A percentile compares a stretch with the other conserved stretches of the same genome.
Evolutionary conservation across 148 eudicot species (phyloP).

Genomic region (Heliosperma pusillum): DNA sequence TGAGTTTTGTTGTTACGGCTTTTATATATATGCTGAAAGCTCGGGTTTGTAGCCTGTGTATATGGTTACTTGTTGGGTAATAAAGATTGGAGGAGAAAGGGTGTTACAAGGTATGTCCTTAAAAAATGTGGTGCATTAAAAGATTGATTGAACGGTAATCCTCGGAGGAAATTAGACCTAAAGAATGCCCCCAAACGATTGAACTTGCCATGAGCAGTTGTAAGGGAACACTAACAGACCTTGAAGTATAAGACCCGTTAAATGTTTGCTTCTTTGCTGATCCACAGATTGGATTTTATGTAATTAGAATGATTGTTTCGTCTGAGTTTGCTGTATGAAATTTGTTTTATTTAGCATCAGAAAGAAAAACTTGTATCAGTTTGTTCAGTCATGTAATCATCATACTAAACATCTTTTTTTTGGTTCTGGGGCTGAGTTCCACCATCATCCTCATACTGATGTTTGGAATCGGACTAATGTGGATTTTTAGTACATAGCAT

Average conservation of each 20-base stretch:
- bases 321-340: no score
- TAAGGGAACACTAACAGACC: not conserved
- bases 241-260: not conserved
- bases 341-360: no score
- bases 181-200: not conserved
- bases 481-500: not conserved
- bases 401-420: not conserved
- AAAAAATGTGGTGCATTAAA: no score
- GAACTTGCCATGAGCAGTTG: not conserved
- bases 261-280: not conserved
- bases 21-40: not conserved
- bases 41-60: not conserved
- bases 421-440: not conserved
- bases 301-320: not conserved
- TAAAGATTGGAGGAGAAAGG: no score
- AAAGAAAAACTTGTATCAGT: no score
- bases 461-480: not conserved
- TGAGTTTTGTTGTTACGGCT: not conserved
- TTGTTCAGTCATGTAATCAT: not conserved
- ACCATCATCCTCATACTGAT: not conserved
- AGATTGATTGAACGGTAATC: not conserved
- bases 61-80: not conserved
- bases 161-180: not conserved
- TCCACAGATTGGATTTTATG: not conserved
- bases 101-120: no score